A percentile compares a stretch with the other conserved stretches of the same genome.
Conservation (phyloP, 2,329 filamentous ascomycete genomes). For the Neofusicoccum laricinum region DNA sequence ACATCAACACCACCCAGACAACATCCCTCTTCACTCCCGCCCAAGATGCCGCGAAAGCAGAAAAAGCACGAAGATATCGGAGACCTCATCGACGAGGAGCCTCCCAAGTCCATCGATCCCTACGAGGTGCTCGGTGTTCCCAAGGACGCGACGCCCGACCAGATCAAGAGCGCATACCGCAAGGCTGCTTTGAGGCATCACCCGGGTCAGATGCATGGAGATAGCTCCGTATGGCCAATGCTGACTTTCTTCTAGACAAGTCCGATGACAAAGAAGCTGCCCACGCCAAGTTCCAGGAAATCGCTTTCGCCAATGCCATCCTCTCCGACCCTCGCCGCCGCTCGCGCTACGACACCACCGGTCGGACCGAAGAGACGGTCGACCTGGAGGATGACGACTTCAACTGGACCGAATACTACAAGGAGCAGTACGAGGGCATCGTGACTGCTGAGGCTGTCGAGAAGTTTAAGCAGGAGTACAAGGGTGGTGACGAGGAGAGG, state of each 20-base stretch:
- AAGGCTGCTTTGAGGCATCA: slow-evolving; percentile 87
- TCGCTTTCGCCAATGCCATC: slow-evolving; percentile 92
- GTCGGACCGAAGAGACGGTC: slow-evolving; percentile 80
- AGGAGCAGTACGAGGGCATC: slow-evolving; percentile 74
- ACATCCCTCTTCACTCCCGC: slow-evolving; percentile 1
- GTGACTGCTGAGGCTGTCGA: slow-evolving; percentile 73
- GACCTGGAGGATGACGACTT: slow-evolving; percentile 69
- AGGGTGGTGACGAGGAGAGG: slow-evolving; percentile 80
- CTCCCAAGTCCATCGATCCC: slow-evolving; percentile 68
- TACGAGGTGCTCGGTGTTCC: slow-evolving; percentile 76
- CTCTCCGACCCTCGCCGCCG: slow-evolving; percentile 73
- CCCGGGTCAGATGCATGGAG: slow-evolving; percentile 46
- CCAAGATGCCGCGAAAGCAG: slow-evolving; percentile 14
- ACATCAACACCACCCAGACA: not conserved
- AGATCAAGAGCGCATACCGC: slow-evolving; percentile 88
- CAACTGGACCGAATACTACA: slow-evolving; percentile 88
- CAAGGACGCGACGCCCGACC: slow-evolving; percentile 67
- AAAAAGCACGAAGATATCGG: slow-evolving; percentile 31
- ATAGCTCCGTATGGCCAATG: slow-evolving; percentile 18
- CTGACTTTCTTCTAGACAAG: slow-evolving; percentile 37
- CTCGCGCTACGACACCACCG: slow-evolving; percentile 80
- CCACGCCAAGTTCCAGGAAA: slow-evolving; percentile 78
- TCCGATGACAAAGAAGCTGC: slow-evolving; percentile 67
- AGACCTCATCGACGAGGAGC: slow-evolving; percentile 55
- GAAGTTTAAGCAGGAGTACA: slow-evolving; percentile 74